These are phyloP conservation scores for Neopestalotiopsis sp. DNA, from an alignment of 2,329 filamentous ascomycete genomes.

Conservation along the genomic window DNA sequence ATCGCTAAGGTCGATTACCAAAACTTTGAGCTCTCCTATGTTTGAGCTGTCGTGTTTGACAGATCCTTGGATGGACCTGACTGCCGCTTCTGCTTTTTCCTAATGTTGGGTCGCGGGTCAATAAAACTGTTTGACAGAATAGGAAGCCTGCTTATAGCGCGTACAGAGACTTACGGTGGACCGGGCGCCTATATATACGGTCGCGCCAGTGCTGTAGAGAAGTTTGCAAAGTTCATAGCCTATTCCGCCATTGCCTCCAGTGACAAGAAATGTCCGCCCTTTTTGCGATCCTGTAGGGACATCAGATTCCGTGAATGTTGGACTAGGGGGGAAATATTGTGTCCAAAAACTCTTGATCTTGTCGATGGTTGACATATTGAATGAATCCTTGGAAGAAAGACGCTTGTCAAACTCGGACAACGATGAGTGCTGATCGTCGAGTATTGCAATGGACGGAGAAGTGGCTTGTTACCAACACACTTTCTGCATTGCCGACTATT, in stretches of 20 bases:
- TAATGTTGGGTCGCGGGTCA: background rate
- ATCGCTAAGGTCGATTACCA: conserved; percentile 26
- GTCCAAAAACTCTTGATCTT: too few species aligned
- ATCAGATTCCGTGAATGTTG: conserved; percentile 20
- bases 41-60: background rate
- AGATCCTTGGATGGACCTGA: background rate
- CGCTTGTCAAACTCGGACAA: too few species aligned
- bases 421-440: too few species aligned
- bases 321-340: background rate
- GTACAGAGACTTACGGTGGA: conserved; percentile 15
- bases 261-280: conserved; percentile 28
- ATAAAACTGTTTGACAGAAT: too few species aligned
- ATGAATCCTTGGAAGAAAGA: too few species aligned
- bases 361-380: too few species aligned
- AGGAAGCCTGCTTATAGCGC: background rate
- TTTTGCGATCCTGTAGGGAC: conserved; percentile 18
- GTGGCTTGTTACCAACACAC: too few species aligned
- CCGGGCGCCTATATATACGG: conserved; percentile 11
- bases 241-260: conserved; percentile 28
- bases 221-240: conserved; percentile 25
- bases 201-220: conserved; percentile 14
- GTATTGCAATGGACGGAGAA: too few species aligned
- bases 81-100: background rate
- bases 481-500: too few species aligned
- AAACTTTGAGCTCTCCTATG: conserved; percentile 20